phyloP scores from a whole-genome alignment of 805 yeast genomes.

The Kodamaea jinghongensis region DNA sequence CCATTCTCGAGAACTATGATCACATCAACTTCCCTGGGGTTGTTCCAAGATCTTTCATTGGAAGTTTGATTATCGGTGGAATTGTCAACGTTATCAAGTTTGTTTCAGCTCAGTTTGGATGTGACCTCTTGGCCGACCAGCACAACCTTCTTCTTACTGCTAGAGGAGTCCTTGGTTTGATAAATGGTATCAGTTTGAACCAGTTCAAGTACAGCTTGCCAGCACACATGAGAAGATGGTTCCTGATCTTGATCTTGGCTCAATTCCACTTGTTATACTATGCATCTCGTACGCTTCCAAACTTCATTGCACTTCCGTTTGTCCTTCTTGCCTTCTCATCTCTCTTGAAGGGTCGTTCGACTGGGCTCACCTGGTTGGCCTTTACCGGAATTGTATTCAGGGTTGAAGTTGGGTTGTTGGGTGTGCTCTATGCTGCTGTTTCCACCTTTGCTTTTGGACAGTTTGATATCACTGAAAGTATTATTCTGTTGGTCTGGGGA shows the following conservation, averaged over 20 bases:
- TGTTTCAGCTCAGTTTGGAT: slow-evolving; percentile 18
- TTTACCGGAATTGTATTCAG: slow-evolving; percentile 70
- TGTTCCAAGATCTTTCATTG: slow-evolving; percentile 83
- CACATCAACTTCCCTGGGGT: slow-evolving; percentile 82
- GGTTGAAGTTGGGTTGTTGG: slow-evolving; percentile 62
- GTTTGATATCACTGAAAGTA: slow-evolving; percentile 37
- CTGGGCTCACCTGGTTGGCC: slow-evolving; percentile 52
- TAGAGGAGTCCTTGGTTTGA: slow-evolving; percentile 60
- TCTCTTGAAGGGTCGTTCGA: slow-evolving; percentile 47
- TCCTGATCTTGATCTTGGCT: slow-evolving; percentile 51
- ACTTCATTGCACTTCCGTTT: slow-evolving; percentile 76
- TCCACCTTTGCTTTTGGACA: slow-evolving; percentile 46
- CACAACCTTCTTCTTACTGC: slow-evolving; percentile 46
- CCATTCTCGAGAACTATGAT: slow-evolving; percentile 52
- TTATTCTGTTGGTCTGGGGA: slow-evolving; percentile 48
- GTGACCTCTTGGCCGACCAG: slow-evolving; percentile 16
- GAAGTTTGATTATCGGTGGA: slow-evolving; percentile 55
- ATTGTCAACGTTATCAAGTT: slow-evolving; percentile 38
- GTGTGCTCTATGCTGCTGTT: slow-evolving; percentile 44
- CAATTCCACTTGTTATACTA: slow-evolving; percentile 84
- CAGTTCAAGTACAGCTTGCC: slow-evolving; percentile 42
- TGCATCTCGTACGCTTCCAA: slow-evolving; percentile 85
- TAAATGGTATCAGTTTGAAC: slow-evolving; percentile 55
- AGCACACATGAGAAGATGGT: slow-evolving; percentile 45
- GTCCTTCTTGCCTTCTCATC: slow-evolving; percentile 54